Percentiles rank a stretch among this genome's conserved stretches.
phyloP scores from a whole-genome alignment of 306 rosid genomes.

The Pyrus communis region DNA sequence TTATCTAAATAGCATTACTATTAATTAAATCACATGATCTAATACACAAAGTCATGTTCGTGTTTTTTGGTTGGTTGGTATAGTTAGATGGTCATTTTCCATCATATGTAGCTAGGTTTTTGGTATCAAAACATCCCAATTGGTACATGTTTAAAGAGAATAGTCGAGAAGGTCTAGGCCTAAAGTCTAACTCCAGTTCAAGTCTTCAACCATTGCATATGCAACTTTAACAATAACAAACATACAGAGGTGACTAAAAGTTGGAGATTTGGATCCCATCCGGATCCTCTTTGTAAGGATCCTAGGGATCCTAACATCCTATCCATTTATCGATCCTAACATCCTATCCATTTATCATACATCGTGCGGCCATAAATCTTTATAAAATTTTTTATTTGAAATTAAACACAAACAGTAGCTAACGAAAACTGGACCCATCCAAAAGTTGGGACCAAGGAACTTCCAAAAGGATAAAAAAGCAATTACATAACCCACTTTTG shows the following conservation, averaged over 20 bases:
- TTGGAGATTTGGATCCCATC: not conserved
- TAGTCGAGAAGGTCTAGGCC: not conserved
- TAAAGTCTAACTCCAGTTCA: constrained; percentile 1
- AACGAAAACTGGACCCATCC: too few relatives aligned
- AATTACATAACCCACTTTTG: not conserved
- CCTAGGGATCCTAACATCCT: too few relatives aligned
- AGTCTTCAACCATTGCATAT: not conserved
- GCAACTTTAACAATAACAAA: not conserved
- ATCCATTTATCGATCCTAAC: too few relatives aligned
- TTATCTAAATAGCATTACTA: too few relatives aligned
- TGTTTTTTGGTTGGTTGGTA: not conserved
- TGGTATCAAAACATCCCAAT: not conserved
- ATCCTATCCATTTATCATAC: too few relatives aligned
- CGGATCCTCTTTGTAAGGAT: too few relatives aligned
- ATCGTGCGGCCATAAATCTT: too few relatives aligned
- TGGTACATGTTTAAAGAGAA: not conserved
- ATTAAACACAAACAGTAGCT: too few relatives aligned
- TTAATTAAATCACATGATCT: too few relatives aligned
- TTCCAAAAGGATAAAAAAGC: not conserved
- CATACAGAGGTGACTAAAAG: not conserved
- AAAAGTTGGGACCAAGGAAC: not conserved
- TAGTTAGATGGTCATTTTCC: not conserved
- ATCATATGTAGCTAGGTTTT: not conserved
- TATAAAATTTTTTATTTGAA: too few relatives aligned
- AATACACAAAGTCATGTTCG: not conserved